These are phyloP conservation scores for Orychophragmus violaceus DNA, from an alignment of 345 rosid species.

Conservation along the genomic window DNA sequence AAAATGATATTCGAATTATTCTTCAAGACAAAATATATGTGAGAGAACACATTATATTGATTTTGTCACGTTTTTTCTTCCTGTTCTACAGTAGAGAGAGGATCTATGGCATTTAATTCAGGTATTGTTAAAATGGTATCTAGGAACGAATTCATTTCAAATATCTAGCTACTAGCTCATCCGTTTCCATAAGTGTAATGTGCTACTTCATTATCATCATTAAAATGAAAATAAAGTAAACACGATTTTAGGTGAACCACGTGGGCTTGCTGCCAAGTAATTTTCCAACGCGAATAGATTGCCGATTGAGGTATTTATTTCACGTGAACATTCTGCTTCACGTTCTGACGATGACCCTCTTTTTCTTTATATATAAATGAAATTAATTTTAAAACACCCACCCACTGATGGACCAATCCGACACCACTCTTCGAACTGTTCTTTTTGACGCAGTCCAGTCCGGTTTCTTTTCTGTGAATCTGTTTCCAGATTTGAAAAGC, in stretches of 20 bases:
- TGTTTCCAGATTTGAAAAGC: too few relatives aligned
- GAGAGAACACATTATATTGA: not conserved
- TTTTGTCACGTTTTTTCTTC: conserved; percentile 13
- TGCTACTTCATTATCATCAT: not conserved
- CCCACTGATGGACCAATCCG: too few relatives aligned
- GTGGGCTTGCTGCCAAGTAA: conserved; percentile 15
- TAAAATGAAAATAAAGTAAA: not conserved
- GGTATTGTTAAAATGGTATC: not conserved
- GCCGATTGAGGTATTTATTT: conserved; percentile 5
- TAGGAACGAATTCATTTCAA: not conserved
- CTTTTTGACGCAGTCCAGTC: too few relatives aligned
- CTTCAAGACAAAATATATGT: not conserved
- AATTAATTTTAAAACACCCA: too few relatives aligned
- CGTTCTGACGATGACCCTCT: conserved; percentile 2
- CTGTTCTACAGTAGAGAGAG: not conserved
- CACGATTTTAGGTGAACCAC: not conserved
- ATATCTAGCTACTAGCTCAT: not conserved
- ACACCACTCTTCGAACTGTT: too few relatives aligned
- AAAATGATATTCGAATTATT: not conserved
- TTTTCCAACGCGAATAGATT: conserved; percentile 12
- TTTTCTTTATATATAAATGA: not conserved
- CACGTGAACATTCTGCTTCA: conserved; percentile 30
- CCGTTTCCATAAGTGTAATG: not conserved
- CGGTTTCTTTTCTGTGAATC: too few relatives aligned
- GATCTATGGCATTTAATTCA: not conserved